These are phyloP conservation scores for Medicago lupulina DNA, from an alignment of 306 rosid species.

Conservation along the genomic window DNA sequence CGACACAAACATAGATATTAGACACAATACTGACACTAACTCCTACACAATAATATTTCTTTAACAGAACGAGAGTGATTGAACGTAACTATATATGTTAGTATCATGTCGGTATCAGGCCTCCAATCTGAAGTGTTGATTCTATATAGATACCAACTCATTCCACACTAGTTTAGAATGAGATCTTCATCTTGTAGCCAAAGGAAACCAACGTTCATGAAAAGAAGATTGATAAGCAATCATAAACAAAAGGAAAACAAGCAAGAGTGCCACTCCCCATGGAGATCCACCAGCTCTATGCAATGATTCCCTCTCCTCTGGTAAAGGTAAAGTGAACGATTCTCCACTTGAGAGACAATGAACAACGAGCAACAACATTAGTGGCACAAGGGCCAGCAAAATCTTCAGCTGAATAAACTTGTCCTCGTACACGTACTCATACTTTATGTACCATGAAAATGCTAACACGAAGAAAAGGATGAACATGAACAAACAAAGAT, in stretches of 20 bases:
- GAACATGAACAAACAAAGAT: slow-evolving; percentile 58
- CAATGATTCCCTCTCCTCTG: slow-evolving; percentile 66
- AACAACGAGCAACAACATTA: slow-evolving; percentile 55
- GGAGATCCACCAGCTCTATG: slow-evolving; percentile 91
- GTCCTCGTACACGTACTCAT: slow-evolving; percentile 62
- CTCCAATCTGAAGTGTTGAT: not conserved
- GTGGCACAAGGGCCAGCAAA: slow-evolving; percentile 61
- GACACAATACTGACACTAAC: not conserved
- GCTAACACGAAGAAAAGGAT: slow-evolving; percentile 59
- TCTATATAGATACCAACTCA: not conserved
- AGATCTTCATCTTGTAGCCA: slow-evolving; percentile 43
- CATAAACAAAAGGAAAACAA: slow-evolving; percentile 66
- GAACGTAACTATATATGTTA: not conserved
- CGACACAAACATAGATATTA: not conserved
- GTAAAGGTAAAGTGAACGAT: slow-evolving; percentile 51
- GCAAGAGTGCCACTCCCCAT: slow-evolving; percentile 79
- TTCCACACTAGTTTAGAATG: not conserved
- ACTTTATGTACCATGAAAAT: slow-evolving; percentile 80
- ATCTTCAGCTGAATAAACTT: slow-evolving; percentile 61
- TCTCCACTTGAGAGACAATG: slow-evolving; percentile 61
- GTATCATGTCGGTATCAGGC: not conserved
- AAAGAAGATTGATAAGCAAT: slow-evolving; percentile 77
- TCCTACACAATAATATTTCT: no score
- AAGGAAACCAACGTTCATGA: slow-evolving; percentile 86
- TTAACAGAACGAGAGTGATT: not conserved